phyloP scores from a whole-genome alignment of 257 asterid species.

The Lavandula angustifolia region DNA sequence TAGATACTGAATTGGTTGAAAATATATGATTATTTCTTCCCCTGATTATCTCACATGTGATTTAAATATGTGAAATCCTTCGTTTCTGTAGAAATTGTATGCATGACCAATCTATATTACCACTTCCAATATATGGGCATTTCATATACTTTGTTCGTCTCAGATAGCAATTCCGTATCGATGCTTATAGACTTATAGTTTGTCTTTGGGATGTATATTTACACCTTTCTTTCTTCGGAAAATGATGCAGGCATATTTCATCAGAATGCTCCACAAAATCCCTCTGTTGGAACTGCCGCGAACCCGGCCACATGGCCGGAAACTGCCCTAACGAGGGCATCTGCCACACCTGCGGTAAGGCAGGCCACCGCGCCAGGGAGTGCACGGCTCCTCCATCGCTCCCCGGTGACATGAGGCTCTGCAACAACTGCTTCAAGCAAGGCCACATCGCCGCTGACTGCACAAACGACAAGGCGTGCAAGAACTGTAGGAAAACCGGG shows the following conservation, averaged over 20 bases:
- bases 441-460: slow-evolving; percentile 79
- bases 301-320: slow-evolving; percentile 84
- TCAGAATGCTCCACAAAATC: slow-evolving; percentile 75
- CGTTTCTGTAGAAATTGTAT: no score
- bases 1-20: slow-evolving; percentile 15
- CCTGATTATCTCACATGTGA: neutral
- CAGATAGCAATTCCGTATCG: no score
- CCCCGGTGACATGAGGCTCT: slow-evolving; percentile 74
- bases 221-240: slow-evolving; percentile 18
- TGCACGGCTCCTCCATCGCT: slow-evolving; percentile 56
- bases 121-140: no score
- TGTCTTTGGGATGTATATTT: slow-evolving; percentile 18
- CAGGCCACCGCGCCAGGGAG: slow-evolving; percentile 78
- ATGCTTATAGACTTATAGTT: neutral
- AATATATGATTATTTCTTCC: slow-evolving; percentile 1
- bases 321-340: slow-evolving; percentile 76
- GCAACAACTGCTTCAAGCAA: slow-evolving; percentile 85
- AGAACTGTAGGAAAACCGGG: slow-evolving; percentile 75
- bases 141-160: no score
- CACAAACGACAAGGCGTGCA: slow-evolving; percentile 79
- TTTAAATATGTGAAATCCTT: neutral
- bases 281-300: slow-evolving; percentile 89
- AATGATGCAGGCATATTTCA: slow-evolving; percentile 64
- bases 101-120: no score
- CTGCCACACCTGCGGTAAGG: slow-evolving; percentile 83